A percentile compares a stretch with the other conserved stretches of the same genome.
phyloP scores from a whole-genome alignment of 257 asterid species.

The Salvia miltiorrhiza region DNA sequence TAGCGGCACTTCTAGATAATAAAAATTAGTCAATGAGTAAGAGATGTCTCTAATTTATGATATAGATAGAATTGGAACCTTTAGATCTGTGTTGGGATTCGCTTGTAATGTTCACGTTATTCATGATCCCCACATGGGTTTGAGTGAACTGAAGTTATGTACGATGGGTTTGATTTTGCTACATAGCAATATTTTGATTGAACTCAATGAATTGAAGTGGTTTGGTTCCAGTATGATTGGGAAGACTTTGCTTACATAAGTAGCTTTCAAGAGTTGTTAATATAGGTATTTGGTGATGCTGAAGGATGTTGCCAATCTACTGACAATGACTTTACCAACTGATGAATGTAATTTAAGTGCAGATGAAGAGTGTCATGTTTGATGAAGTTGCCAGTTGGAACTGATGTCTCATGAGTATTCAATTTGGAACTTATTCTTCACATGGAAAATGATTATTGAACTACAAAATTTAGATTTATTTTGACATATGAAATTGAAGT shows the following conservation, averaged over 20 bases:
- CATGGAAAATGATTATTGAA: background rate
- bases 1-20: background rate
- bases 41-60: background rate
- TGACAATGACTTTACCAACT: background rate
- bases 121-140: background rate
- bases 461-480: background rate
- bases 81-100: background rate
- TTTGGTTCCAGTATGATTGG: too few relatives aligned
- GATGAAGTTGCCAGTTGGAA: background rate
- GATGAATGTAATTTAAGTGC: background rate
- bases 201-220: background rate
- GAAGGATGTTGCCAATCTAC: background rate
- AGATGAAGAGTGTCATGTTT: slow-evolving; percentile 1
- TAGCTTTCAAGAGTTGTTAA: background rate
- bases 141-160: background rate
- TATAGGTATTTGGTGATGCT: background rate
- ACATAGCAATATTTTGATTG: background rate
- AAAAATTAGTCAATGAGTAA: background rate
- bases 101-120: background rate
- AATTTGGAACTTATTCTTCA: background rate
- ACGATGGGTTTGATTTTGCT: background rate
- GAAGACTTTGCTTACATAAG: too few relatives aligned
- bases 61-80: background rate
- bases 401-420: background rate
- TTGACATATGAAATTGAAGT: too few relatives aligned